Evolutionary conservation across 495 filamentous ascomycete genomes (phyloP), one percentile per base, ranked within the genome.

Genomic region (Wilcoxina mikolae): DNA sequence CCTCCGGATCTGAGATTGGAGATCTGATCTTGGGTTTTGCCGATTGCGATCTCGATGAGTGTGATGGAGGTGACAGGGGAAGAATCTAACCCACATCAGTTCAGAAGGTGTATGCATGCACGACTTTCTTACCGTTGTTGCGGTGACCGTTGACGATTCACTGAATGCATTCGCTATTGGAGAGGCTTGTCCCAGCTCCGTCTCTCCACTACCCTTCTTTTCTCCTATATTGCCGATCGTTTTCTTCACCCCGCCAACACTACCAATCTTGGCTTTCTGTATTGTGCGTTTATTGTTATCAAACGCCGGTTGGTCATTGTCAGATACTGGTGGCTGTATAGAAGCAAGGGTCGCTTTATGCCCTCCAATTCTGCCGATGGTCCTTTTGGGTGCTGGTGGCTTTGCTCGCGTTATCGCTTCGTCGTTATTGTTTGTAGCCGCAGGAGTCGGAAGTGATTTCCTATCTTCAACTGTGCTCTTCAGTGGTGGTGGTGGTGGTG

Each of bases 1-100:
- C 67, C 45, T 52, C 49, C 1, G 4, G 20, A 2, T 38, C 49
- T 49, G 24, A 18, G 7, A 18, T 9, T 20, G 39, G 39, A 9
- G 39, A 35, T 35, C 15, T 35, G 7, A 35, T 15, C 31, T 35
- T 35, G 31, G 31, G 15, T 7, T 7, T 15, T 15, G 31, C 31
- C 7, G 31, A 15, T 7, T 7, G 31, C 31, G 31, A 35, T n/a
- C n/a, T n/a, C n/a, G n/a, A n/a, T n/a, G n/a, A n/a, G n/a, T n/a
- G n/a, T n/a, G n/a, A n/a, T n/a, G n/a, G 31, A 15, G 15, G 7
- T 35, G 31, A 15, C 7, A 35, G 15, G 15, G 7, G 31, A 35
- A 35, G 7, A 15, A 35, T 7, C 31, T 7, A 35, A 35, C 31
- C 7, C 31, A 15, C 7, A 15, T 35, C 7, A 35, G 31, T 35